Conservation (phyloP, 805 yeast species). For the Grigorovia yakushimaensis region DNA sequence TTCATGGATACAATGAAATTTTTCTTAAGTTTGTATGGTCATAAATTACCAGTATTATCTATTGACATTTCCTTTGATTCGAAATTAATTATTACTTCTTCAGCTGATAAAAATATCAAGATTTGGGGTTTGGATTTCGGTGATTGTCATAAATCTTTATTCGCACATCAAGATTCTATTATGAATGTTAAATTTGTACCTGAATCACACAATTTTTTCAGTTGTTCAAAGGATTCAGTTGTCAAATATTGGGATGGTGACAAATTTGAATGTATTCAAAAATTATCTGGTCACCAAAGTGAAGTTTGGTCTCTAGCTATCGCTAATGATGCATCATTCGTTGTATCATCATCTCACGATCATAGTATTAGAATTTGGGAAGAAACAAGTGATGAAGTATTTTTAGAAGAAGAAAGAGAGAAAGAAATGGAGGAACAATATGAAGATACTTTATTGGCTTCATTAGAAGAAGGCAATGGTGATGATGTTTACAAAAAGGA, state of each 20-base stretch:
- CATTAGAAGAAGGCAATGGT: constrained; percentile 51
- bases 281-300: constrained; percentile 74
- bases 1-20: constrained; percentile 81
- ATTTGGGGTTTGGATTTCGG: constrained; percentile 99
- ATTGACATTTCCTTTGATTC: constrained; percentile 86
- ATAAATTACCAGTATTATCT: constrained; percentile 87
- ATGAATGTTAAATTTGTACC: constrained; percentile 82
- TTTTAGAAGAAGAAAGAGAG: constrained; percentile 92
- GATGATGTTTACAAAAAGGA: constrained; percentile 33
- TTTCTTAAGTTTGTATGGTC: constrained; percentile 86
- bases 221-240: constrained; percentile 79
- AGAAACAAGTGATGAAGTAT: constrained; percentile 90
- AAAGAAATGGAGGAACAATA: constrained; percentile 89
- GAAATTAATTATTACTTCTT: constrained; percentile 79
- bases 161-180: constrained; percentile 94
- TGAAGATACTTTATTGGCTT: constrained; percentile 66
- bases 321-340: constrained; percentile 56
- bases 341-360: constrained; percentile 84
- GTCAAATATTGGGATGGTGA: constrained; percentile 98
- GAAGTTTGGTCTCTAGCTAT: constrained; percentile 93
- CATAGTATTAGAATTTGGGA: constrained; percentile 90
- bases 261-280: constrained; percentile 89
- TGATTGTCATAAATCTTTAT: constrained; percentile 93
- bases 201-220: constrained; percentile 79
- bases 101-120: constrained; percentile 95